Base-by-base conservation (phyloP, 2,329 filamentous ascomycete species). In the Zelopaecilomyces penicillatus region DNA sequence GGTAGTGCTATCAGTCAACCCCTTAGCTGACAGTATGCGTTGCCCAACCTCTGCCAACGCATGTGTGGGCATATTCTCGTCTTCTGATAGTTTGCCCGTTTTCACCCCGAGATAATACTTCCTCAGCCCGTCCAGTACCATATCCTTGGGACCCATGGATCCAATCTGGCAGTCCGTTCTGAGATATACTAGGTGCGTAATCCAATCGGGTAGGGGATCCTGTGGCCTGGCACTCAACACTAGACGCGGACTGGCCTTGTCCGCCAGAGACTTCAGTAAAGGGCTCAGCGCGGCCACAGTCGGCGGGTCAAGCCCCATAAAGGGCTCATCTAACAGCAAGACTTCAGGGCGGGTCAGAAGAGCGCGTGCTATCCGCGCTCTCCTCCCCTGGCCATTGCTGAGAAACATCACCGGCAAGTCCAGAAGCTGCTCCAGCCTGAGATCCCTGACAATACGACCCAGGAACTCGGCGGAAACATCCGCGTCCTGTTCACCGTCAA, bases 251-350 rank as follows among this genome's bases (percentile, higher is more conserved):
- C 71, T 73, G 10, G 76, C 76, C 40, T 73, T 75, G 47, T 77
- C 72, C 0, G 88, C 85, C 45, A 96, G 66, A 0, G 73, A 72
- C 51, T 79, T 68, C 26, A 96, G 68, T 39, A 97, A 70, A 0
- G 75, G 73, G 35, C 85, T 91, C 53, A 97, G 67, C 2, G 77
- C 76, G 9, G 76, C 72, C 9, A 87, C 77, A 0, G 89, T 94
- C 5, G 82, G 83, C 10, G 91, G 93, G 63, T 97, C 93, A 11
- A 98, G 71, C 0, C 93, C 91, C 86, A 96, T 95, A 59, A 96
- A 96, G 1, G 93, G 91, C 56, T 95, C 91, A 65, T 98, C 93
- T 3, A 95, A 71, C 42, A 97, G 71, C 49, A 98, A 60, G 8
- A 95, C 75, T 62, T 94, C 85, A 0, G 93, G 93, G 42, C 76